Conservation (phyloP, 1,139 yeast species). For the Candida neerlandica region DNA sequence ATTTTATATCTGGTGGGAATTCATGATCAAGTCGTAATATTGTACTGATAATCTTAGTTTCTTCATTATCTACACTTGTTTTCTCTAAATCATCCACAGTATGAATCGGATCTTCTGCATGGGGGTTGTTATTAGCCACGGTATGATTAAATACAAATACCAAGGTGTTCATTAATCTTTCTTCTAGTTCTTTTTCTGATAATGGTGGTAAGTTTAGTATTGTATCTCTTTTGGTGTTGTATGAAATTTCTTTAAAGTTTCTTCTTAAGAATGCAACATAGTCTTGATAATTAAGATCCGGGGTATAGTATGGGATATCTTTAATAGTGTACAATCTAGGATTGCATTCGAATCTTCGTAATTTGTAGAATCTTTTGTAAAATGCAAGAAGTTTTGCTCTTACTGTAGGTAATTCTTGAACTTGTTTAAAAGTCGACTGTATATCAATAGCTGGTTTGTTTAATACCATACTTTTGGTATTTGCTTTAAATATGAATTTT, state of each 20-base stretch:
- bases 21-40: conserved; percentile 33
- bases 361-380: conserved; percentile 36
- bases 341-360: conserved; percentile 29
- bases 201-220: conserved; percentile 17
- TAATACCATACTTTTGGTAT: conserved; percentile 13
- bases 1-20: conserved; percentile 31
- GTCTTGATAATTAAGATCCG: conserved; percentile 11
- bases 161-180: conserved; percentile 35
- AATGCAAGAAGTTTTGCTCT: conserved; percentile 20
- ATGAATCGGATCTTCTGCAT: conserved; percentile 18
- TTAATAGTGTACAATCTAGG: conserved; percentile 6
- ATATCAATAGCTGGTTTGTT: conserved; percentile 11
- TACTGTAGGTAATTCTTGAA: conserved; percentile 17
- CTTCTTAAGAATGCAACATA: conserved; percentile 21
- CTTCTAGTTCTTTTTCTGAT: conserved; percentile 20
- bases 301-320: conserved; percentile 13
- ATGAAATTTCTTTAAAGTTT: conserved; percentile 26
- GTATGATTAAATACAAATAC: conserved; percentile 45
- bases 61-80: conserved; percentile 24
- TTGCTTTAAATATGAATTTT: conserved; percentile 10
- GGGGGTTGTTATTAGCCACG: conserved; percentile 21
- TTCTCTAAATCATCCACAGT: conserved; percentile 26
- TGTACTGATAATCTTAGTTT: conserved; percentile 31
- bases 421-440: conserved; percentile 11
- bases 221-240: conserved; percentile 20